phyloP scores from a whole-genome alignment of 2,329 filamentous ascomycete species.

The Talaromyces atroroseus region DNA sequence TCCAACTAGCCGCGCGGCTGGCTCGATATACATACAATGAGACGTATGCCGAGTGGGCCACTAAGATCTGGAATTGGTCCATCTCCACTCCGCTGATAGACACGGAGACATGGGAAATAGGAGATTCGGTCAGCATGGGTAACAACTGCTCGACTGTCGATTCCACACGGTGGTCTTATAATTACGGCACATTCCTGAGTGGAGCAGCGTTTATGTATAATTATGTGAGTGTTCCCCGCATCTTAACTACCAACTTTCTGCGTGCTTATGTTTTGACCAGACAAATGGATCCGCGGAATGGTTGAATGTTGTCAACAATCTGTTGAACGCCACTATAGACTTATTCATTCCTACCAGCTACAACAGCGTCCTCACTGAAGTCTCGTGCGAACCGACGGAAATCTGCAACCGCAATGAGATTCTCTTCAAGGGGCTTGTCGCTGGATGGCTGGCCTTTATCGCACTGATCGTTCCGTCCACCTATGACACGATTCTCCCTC shows the following conservation, averaged over 20 bases:
- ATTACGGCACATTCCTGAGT: slow-evolving; percentile 53
- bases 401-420: slow-evolving; percentile 59
- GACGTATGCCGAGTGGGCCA: slow-evolving; percentile 60
- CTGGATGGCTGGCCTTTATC: slow-evolving; percentile 55
- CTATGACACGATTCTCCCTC: slow-evolving; percentile 45
- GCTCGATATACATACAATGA: slow-evolving; percentile 59
- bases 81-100: slow-evolving; percentile 22
- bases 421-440: slow-evolving; percentile 61
- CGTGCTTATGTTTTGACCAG: slow-evolving; percentile 12
- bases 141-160: slow-evolving; percentile 57
- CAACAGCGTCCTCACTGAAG: slow-evolving; percentile 49
- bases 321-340: slow-evolving; percentile 1
- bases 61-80: slow-evolving; percentile 60
- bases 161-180: slow-evolving; percentile 61
- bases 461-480: slow-evolving; percentile 56
- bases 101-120: slow-evolving; percentile 14
- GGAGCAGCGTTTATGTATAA: slow-evolving; percentile 67
- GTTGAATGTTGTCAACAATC: slow-evolving; percentile 4
- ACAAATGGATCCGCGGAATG: slow-evolving; percentile 20
- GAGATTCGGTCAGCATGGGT: slow-evolving; percentile 40
- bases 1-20: slow-evolving; percentile 74
- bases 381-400: slow-evolving; percentile 50
- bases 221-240: slow-evolving; percentile 35
- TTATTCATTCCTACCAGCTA: slow-evolving; percentile 5
- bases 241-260: not conserved